Percentiles rank a stretch among this genome's conserved stretches.
These are phyloP conservation scores for Warburgia ugandensis DNA, from an alignment of 164 flowering plant genomes.

Conservation along the genomic window DNA sequence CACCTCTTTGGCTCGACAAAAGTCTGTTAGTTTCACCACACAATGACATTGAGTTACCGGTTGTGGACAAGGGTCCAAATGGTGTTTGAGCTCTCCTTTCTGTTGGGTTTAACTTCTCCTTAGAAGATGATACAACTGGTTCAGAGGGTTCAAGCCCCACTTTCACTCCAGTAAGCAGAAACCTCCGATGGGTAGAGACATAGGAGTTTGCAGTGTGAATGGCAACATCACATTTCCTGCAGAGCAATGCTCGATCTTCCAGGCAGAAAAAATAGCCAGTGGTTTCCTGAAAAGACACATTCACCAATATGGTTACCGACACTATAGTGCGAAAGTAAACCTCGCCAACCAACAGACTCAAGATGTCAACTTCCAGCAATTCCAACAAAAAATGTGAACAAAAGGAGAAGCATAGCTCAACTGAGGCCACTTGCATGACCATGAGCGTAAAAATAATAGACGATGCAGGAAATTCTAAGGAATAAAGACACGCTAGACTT, in stretches of 20 bases:
- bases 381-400: too few relatives aligned
- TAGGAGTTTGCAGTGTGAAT: constrained; percentile 65
- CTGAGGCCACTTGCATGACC: too few relatives aligned
- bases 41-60: too few relatives aligned
- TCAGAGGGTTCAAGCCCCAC: constrained; percentile 65
- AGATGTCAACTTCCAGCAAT: too few relatives aligned
- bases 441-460: too few relatives aligned
- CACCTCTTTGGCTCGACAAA: constrained; percentile 23
- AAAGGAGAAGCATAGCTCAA: too few relatives aligned
- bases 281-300: constrained; percentile 51
- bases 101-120: constrained; percentile 29
- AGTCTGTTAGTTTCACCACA: too few relatives aligned
- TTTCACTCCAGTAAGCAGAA: constrained; percentile 87
- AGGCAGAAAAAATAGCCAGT: constrained; percentile 86
- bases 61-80: constrained; percentile 11
- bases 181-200: constrained; percentile 75
- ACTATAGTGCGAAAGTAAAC: too few relatives aligned
- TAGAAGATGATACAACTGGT: constrained; percentile 31
- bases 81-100: constrained; percentile 21
- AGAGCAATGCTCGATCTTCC: constrained; percentile 88
- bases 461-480: too few relatives aligned
- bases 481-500: too few relatives aligned
- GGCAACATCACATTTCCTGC: constrained; percentile 82
- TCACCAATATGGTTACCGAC: too few relatives aligned
- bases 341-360: too few relatives aligned